These are phyloP conservation scores for Aureoboletus auriporus DNA, from an alignment of 768 basidiomycete genomes.

Conservation along the genomic window DNA sequence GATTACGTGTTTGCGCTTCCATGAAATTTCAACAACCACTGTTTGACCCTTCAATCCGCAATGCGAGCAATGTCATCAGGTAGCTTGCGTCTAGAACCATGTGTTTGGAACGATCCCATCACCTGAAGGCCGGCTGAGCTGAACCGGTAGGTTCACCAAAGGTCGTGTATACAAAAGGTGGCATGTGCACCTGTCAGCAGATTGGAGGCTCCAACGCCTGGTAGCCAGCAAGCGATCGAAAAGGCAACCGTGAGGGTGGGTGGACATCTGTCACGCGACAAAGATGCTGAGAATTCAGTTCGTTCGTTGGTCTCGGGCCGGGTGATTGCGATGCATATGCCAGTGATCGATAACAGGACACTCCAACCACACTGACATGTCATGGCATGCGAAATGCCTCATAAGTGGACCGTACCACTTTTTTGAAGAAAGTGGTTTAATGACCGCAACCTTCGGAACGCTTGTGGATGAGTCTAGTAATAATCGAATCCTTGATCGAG, in stretches of 20 bases:
- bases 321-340: too few relatives aligned
- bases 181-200: neutral
- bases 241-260: neutral
- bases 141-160: neutral
- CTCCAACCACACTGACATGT: neutral
- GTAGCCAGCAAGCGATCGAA: too few relatives aligned
- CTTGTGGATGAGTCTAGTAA: neutral
- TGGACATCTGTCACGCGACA: neutral
- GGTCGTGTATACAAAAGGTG: neutral
- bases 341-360: too few relatives aligned
- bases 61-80: too few relatives aligned
- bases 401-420: neutral
- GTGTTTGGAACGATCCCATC: neutral
- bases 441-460: conserved; percentile 6
- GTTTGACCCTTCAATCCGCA: neutral
- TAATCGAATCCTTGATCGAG: neutral
- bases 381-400: neutral
- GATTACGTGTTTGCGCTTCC: neutral
- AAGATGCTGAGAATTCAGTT: neutral
- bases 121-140: neutral
- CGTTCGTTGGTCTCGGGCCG: too few relatives aligned
- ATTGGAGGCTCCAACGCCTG: too few relatives aligned
- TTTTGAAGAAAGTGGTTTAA: conserved; percentile 2
- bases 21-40: neutral
- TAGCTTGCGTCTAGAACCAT: neutral